Base-by-base conservation (phyloP, 768 basidiomycete genomes). In the Russula foetens region DNA sequence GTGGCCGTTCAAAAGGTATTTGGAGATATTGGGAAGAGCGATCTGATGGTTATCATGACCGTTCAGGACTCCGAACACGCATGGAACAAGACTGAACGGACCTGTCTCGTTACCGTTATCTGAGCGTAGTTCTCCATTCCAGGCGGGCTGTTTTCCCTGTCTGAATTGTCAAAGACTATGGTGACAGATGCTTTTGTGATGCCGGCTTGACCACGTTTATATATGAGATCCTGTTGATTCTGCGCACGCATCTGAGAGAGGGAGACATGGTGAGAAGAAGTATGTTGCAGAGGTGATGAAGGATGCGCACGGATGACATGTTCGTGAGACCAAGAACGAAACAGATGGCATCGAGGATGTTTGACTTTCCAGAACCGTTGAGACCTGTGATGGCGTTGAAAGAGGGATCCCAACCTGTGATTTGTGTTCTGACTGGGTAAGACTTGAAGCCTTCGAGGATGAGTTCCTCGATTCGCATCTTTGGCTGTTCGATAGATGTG, bases 381-480 rank as follows among this genome's bases (percentile, higher is more conserved):
- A 92, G 82, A 48, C 95, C 95, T 5, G 93, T 97, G 74, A 99
- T 98, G 5, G 97, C 97, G 71, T 98, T 98, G 82, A 99, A 99
- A 4, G 92, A 96, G 7, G 91, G 75, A 71, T 98, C 96, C 93
- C 97, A 99, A 63, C 95, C 96, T 0, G 88, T 87, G 63, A 99
- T 96, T 68, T 90, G 90, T 0, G 97, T 98, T 52, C 96, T 83
- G 29, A 95, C 93, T 11, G 96, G 95, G 71, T 98, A 98, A 2
- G 93, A 96, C 72, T 99, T 98, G 81, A 98, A 99, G 49, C 96
- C 94, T 92, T 65, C 11, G 47, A 23, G 59, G 50, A 66, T 59
- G 59, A 66, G 65, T 49, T 66, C 65, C 65, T 66, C 63, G 12
- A 66, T 66, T 7, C 63, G 59, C 65, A 66, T 66, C 15, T 51